phyloP scores from a whole-genome alignment of 176 grass and related monocot species.

The Aegilops tauschii region DNA sequence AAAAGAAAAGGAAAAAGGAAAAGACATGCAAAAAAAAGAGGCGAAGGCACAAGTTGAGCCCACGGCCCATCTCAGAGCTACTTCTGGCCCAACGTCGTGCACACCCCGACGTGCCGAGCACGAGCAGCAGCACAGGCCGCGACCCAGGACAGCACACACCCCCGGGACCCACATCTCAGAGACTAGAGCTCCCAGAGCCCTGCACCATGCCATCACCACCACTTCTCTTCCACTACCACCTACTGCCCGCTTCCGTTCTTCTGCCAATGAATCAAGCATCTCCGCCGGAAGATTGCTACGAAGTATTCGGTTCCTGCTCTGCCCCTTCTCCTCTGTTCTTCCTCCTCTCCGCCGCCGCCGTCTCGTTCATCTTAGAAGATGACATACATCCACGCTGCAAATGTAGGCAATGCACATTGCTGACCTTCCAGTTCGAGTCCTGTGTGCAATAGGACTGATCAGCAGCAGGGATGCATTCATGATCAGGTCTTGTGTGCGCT shows the following conservation, averaged over 20 bases:
- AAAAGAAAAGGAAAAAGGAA: not conserved
- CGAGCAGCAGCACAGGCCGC: not conserved
- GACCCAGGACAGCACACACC: not conserved
- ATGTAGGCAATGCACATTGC: not conserved
- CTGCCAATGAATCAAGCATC: not conserved
- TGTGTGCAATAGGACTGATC: not conserved
- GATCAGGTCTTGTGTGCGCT: not conserved
- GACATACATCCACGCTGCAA: not conserved
- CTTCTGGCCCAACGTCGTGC: not conserved
- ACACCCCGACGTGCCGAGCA: constrained; percentile 29
- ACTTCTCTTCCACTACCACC: constrained; percentile 25
- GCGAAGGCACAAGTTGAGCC: not conserved
- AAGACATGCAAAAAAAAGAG: accelerated
- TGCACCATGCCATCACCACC: constrained; percentile 19
- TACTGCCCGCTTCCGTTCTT: not conserved
- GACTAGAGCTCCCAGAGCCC: not conserved
- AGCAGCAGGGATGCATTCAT: not conserved
- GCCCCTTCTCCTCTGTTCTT: not conserved
- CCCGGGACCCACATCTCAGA: not conserved
- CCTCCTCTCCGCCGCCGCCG: not conserved
- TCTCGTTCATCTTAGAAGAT: not conserved
- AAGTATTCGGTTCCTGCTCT: not conserved
- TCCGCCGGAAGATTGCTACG: not conserved
- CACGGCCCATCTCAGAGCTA: not conserved
- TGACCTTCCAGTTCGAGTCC: not conserved